Evolutionary conservation across 2,329 filamentous ascomycete species (phyloP), one percentile per base, ranked within the genome.

Genomic region (Calycina marina): DNA sequence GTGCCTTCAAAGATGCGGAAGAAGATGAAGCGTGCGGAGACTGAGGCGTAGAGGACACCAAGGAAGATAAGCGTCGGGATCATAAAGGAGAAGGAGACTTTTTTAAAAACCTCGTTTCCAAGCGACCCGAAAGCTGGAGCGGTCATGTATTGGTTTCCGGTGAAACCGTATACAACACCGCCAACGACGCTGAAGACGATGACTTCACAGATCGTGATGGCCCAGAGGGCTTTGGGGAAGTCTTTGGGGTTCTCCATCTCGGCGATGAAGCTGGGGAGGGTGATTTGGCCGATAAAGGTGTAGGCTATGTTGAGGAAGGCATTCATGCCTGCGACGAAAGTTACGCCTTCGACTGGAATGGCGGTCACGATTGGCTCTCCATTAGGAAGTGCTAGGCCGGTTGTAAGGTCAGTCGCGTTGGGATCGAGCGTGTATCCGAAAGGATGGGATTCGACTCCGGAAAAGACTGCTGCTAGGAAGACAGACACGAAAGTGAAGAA

Each of bases 271-370:
- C 80, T 88, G 1, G 86, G 86, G 10, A 94, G 66, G 0, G 86
- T 93, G 47, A 93, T 93, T 53, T 94, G 86, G 0, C 86, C 86
- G 44, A 94, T 93, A 52, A 94, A 93, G 0, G 86, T 93, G 54
- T 93, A 94, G 57, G 77, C 83, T 51, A 94, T 94, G 57, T 94
- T 94, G 54, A 94, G 67, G 57, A 93, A 93, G 0, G 86, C 86
- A 32, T 75, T 84, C 66, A 93, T 77, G 14, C 77, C 85, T 3
- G 67, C 62, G 3, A 93, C 81, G 45, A 92, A 93, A 0, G 78
- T 80, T 0, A 83, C 92, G 12, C 76, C 71, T 17, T 39, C 36
- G 3, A 73, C 56, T 0, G 85, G 80, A 13, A 86, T 52, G 0
- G 72, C 72, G 0, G 74, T 72, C 4, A 90, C 76, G 5, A 69